Conservation (phyloP, 192 early-diverging fungal species). For the Mortierella claussenii region DNA sequence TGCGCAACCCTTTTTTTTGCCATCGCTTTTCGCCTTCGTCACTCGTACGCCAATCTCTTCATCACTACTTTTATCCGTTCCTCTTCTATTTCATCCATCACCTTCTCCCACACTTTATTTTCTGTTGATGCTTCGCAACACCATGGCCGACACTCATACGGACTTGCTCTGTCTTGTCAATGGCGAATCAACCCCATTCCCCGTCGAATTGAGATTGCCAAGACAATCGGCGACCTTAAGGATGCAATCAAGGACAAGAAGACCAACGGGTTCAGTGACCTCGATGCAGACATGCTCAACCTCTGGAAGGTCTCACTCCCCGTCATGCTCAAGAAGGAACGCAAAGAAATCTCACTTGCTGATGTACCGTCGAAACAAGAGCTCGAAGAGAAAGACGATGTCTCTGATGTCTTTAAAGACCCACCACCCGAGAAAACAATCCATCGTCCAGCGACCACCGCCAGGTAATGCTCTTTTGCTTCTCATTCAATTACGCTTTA, state of each 20-base stretch:
- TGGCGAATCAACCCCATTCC: neutral
- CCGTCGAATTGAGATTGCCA: neutral
- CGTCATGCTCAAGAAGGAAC: too few relatives aligned
- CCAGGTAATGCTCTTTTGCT: constrained; percentile 16
- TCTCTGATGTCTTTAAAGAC: neutral
- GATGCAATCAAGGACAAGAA: neutral
- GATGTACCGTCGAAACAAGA: too few relatives aligned
- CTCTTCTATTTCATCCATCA: too few relatives aligned
- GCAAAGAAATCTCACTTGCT: too few relatives aligned
- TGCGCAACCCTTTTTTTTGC: too few relatives aligned
- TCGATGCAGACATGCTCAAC: neutral
- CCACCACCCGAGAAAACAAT: constrained; percentile 4
- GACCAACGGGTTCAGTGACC: neutral
- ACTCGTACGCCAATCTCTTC: too few relatives aligned
- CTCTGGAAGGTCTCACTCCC: neutral
- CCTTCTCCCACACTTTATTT: neutral
- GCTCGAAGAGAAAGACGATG: too few relatives aligned
- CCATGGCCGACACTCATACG: neutral
- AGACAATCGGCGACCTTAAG: constrained; percentile 3
- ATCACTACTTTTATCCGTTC: too few relatives aligned
- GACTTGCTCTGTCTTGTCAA: neutral
- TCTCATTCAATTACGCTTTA: neutral
- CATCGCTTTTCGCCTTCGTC: too few relatives aligned
- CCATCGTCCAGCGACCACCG: constrained; percentile 20
- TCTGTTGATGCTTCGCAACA: neutral